Conservation (phyloP, 331 rosid species). For the Acacia pycnantha region DNA sequence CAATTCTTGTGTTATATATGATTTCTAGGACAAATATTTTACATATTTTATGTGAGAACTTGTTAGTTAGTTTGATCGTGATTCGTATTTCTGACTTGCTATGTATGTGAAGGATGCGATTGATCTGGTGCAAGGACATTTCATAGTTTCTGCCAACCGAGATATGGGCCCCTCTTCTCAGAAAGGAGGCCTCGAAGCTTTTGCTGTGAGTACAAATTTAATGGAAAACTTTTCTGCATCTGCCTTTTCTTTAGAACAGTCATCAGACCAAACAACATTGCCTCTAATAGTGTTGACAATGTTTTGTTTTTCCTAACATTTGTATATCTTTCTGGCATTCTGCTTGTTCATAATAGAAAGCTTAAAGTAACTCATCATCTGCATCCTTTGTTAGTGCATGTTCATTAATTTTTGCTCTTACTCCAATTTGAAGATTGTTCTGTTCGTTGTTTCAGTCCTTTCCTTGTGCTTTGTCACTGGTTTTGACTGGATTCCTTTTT, state of each 20-base stretch:
- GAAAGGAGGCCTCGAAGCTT: conserved; percentile 90
- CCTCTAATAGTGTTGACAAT: no score
- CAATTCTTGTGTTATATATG: conserved; percentile 2
- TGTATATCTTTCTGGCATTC: no score
- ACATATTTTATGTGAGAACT: conserved; percentile 14
- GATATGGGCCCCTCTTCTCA: conserved; percentile 66
- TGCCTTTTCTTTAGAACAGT: no score
- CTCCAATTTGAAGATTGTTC: conserved; percentile 13
- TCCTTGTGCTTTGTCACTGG: conserved; percentile 77
- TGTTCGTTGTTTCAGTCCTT: conserved; percentile 65
- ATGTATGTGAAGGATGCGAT: conserved; percentile 76
- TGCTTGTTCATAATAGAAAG: neutral
- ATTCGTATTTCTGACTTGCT: conserved; percentile 28
- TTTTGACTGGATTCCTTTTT: conserved; percentile 74
- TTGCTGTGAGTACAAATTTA: conserved; percentile 76
- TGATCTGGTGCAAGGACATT: conserved; percentile 98
- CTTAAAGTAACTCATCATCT: conserved; percentile 20
- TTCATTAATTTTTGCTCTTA: neutral
- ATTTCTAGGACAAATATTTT: neutral
- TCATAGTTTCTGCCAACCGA: conserved; percentile 77
- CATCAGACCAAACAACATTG: no score
- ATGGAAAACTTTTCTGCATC: conserved; percentile 4
- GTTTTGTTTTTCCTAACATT: no score
- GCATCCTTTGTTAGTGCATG: conserved; percentile 14
- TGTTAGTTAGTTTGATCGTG: conserved; percentile 14